Percentiles rank a stretch among this genome's conserved stretches.
Evolutionary conservation across 208 protist species (phyloP).

Genomic region (Novymonas esmeraldas): DNA sequence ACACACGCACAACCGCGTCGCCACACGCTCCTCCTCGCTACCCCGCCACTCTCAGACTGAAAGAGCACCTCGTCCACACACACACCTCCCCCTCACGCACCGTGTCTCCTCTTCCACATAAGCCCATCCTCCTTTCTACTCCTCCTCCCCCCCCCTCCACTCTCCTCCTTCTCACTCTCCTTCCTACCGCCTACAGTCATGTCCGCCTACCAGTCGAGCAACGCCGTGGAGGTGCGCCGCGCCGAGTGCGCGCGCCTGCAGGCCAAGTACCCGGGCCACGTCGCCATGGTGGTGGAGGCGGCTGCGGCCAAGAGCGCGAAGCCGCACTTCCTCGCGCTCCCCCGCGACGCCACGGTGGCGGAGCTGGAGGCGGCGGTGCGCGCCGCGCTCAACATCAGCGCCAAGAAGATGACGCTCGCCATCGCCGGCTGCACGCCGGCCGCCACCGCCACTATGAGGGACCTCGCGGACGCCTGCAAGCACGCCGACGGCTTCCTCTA

Average conservation of each 20-base stretch:
- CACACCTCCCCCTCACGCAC: too few relatives aligned
- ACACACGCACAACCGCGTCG: too few relatives aligned
- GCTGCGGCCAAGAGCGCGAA: constrained; percentile 23
- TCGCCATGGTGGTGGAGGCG: constrained; percentile 26
- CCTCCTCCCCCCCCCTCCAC: background rate
- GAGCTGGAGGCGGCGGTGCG: constrained; percentile 21
- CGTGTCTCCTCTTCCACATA: too few relatives aligned
- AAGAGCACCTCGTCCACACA: too few relatives aligned
- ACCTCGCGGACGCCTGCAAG: constrained; percentile 17
- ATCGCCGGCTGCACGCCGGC: constrained; percentile 30
- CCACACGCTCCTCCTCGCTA: too few relatives aligned
- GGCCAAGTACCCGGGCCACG: constrained; percentile 26
- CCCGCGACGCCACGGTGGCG: constrained; percentile 22
- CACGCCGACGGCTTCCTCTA: constrained; percentile 24
- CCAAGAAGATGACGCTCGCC: constrained; percentile 25
- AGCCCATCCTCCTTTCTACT: too few relatives aligned
- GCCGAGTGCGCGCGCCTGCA: constrained; percentile 36
- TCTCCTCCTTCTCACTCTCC: background rate
- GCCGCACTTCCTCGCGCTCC: constrained; percentile 26
- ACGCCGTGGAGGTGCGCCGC: constrained; percentile 23
- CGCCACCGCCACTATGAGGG: constrained; percentile 11
- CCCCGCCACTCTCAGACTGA: too few relatives aligned
- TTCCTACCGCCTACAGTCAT: background rate
- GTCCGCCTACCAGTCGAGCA: constrained; percentile 3
- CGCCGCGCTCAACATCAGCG: background rate